Base-by-base conservation (phyloP, 805 yeast genomes). In the Cyberlindnera mississippiensis region DNA sequence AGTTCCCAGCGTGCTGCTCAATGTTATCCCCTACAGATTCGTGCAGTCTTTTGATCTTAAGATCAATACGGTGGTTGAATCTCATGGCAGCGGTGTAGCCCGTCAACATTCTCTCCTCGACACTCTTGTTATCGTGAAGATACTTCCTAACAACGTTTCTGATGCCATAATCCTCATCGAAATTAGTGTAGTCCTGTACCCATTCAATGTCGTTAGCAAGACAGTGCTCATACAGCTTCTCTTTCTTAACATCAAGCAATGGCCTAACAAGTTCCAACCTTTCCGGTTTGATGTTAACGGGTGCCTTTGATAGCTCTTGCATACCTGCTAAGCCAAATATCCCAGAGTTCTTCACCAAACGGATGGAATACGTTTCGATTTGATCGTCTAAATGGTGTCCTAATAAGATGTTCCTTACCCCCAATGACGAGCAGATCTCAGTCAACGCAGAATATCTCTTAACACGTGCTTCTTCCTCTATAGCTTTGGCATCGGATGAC, bases 371-470 rank as follows among this genome's bases (percentile, higher is more conserved):
- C 0, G 91, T 82, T 53, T 86, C 95, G 12, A 81, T 40, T 52
- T 83, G 88, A 57, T 86, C 95, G 53, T 85, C 78, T 35, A 67
- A 53, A 50, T 79, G 85, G 52, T 86, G 95, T 1, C 84, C 95
- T 31, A 80, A 62, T 17, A 79, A 57, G 4, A 85, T 43, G n/a
- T 67, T 51, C 1, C 56, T 28, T 4, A 72, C 62, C 0, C 52
- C 57, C 3, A 60, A 41, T 1, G 56, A 40, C 0, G 54, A 37
- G 51, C 88, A 79, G 0, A 67, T 61, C 0, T 59, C 36, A 4
- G 60, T 53, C 13, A 86, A 58, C 4, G 64, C 64, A 24, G 63
- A 46, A 44, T 79, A 78, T 29, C 95, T 59, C 37, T 68, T 67
- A 2, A 50, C 43, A 24, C 95, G 62, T 0, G 95, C 91, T 9